phyloP scores from a whole-genome alignment of 2,329 filamentous ascomycete species.

The Elsinoe perseae region DNA sequence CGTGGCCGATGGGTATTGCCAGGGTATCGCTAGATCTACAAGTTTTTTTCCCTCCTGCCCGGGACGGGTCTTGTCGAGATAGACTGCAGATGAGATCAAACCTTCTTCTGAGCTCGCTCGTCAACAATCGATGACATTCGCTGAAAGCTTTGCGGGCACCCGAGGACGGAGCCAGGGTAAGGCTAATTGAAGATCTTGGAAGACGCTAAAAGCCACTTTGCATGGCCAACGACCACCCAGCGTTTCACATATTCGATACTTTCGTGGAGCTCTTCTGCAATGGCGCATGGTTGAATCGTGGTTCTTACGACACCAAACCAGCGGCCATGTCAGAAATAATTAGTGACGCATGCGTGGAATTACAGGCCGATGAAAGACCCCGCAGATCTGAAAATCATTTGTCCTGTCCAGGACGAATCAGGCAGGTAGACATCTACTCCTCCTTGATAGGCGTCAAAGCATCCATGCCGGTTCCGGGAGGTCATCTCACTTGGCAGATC shows the following conservation, averaged over 20 bases:
- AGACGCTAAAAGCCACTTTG: not conserved
- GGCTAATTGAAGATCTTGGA: not conserved
- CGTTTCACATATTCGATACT: not conserved
- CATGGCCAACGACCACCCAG: not conserved
- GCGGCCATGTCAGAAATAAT: not conserved
- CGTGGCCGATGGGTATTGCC: not conserved
- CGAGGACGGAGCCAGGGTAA: not conserved
- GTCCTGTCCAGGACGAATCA: not conserved
- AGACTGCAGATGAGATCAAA: not conserved
- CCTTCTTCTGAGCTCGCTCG: not conserved
- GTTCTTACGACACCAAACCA: not conserved
- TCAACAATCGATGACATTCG: not conserved
- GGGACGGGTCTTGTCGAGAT: not conserved
- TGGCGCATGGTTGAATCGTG: not conserved
- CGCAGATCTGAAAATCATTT: conserved; percentile 13
- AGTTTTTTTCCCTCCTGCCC: not conserved
- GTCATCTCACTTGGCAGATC: conserved; percentile 5
- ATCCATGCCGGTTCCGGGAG: conserved; percentile 14
- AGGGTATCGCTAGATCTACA: not conserved
- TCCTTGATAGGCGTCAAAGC: conserved; percentile 1
- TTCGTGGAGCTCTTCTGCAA: not conserved
- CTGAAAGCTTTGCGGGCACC: not conserved
- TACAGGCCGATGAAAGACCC: conserved; percentile 2
- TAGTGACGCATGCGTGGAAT: conserved; percentile 7
- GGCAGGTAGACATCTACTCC: conserved; percentile 5